Base-by-base conservation (phyloP, 768 basidiomycete genomes). In the Tephrocybe sp. region DNA sequence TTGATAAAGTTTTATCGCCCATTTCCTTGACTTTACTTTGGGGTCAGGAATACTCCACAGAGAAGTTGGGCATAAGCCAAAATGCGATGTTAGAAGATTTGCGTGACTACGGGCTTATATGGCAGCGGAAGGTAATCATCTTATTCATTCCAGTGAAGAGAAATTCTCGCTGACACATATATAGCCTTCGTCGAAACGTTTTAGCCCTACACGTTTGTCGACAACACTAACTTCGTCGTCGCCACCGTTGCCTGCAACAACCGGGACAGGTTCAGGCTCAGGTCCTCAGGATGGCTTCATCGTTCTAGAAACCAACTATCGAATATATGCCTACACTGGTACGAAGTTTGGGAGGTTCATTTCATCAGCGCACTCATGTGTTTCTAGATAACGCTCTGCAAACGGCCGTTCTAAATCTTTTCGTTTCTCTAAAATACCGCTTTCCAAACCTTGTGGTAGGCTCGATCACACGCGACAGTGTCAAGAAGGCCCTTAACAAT, bases 371-470 rank as follows among this genome's bases (percentile, higher is more conserved):
- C 42, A 42, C 52, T 55, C 47, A 56, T 60, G 49, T 54, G 33
- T 45, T 45, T 54, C 48, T 57, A 98, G 93, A 92, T 59, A 98
- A 98, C 68, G 90, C 95, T 22, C 76, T 99, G 19, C 94, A 97
- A 70, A 97, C 93, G 38, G 93, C 96, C 14, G 93, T 99, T 43
- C 73, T 99, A 30, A 95, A 95, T 64, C 79, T 98, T 14, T 99
- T 98, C 65, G 84, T 96, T 26, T 83, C 87, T 10, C 74, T 99
- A 67, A 92, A 92, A 68, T 91, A 93, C 58, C 87, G 96, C 43
- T 99, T 98, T 64, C 92, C 93, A 11, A 98, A 99, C 71, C 77
- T 99, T 48, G 93, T 93, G n/a, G 92, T 98, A 39, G 97, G 96
- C 35, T 84, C 87, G 60, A 85, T 99, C 55, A 98, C 94, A 26